These are phyloP conservation scores for Metschnikowia bowlesiae DNA, from an alignment of 805 yeast species.

Conservation along the genomic window DNA sequence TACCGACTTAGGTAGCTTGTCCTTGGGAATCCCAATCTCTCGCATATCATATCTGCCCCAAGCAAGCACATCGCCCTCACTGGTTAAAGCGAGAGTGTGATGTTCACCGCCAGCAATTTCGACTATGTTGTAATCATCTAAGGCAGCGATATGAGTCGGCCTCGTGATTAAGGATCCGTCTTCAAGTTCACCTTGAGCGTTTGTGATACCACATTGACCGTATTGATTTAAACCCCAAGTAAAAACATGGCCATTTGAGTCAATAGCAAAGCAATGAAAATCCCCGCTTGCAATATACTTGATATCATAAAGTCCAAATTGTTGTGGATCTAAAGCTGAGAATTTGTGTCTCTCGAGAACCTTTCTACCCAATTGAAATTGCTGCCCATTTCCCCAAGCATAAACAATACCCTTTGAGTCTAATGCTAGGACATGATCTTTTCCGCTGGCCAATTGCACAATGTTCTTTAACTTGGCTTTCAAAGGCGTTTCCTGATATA, in stretches of 20 bases:
- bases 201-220: conserved; percentile 83
- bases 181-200: conserved; percentile 62
- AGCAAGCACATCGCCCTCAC: conserved; percentile 67
- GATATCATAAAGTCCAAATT: conserved; percentile 75
- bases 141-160: conserved; percentile 70
- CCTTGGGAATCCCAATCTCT: conserved; percentile 76
- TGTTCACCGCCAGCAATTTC: conserved; percentile 91
- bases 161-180: conserved; percentile 78
- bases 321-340: conserved; percentile 72
- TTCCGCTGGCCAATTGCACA: conserved; percentile 84
- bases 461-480: conserved; percentile 59
- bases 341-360: conserved; percentile 73
- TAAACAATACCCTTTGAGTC: conserved; percentile 81
- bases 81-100: conserved; percentile 74
- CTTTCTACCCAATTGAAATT: conserved; percentile 84
- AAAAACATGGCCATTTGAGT: conserved; percentile 61
- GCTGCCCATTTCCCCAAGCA: conserved; percentile 98
- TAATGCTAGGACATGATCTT: conserved; percentile 84
- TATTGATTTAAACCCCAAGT: conserved; percentile 97
- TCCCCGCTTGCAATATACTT: conserved; percentile 88
- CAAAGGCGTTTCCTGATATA: conserved; percentile 63
- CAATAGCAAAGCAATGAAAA: conserved; percentile 91
- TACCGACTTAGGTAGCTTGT: conserved; percentile 64
- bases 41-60: conserved; percentile 95
- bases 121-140: conserved; percentile 53